Base-by-base conservation (phyloP, 1,139 yeast genomes). In the Sugiyamaella novakii region DNA sequence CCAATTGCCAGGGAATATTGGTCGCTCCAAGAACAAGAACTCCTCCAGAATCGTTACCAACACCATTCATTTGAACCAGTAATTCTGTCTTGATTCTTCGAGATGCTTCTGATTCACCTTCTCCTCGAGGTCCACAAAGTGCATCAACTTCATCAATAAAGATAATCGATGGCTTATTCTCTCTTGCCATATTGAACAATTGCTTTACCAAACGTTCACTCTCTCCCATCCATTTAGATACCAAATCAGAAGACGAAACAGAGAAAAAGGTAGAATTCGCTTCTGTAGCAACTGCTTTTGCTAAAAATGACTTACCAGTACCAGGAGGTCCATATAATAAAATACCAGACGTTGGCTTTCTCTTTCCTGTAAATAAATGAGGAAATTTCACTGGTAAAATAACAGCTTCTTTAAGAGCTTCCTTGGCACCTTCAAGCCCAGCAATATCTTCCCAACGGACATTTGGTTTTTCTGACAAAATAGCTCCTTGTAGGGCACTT, bases 171-270 rank as follows among this genome's bases (percentile, higher is more conserved):
- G 98, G 98, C 66, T 89, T 89, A 70, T 92, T 91, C 33, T 97
- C 86, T 68, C 98, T 83, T 1, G 98, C 98, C 98, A 92, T 89
- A 68, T 92, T 98, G 64, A 92, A 92, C 63, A 92, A 77, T 72
- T 92, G 98, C 68, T 98, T 81, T 50, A 92, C 98, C 98, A 92
- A 91, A 67, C 98, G 81, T 3, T 98, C 98, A 73, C 98, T 98
- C 73, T 92, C 98, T 66, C 98, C 98, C 48, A 92, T 98, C 67
- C 92, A 92, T 70, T 92, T 92, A 69, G 92, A 98, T 31, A 92
- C 98, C 67, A 92, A 78, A 71, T 92, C 98, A 0, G 98, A 89
- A 3, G 98, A 98, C 73, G 91, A 92, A 49, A 92, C 98, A 65
- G 98, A 82, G 58, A 92, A 91, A 63, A 92, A 92, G 0, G 98